A percentile compares a stretch with the other conserved stretches of the same genome.
Evolutionary conservation across 805 yeast species (phyloP).

Genomic region (Monosporozyma aquatica): DNA sequence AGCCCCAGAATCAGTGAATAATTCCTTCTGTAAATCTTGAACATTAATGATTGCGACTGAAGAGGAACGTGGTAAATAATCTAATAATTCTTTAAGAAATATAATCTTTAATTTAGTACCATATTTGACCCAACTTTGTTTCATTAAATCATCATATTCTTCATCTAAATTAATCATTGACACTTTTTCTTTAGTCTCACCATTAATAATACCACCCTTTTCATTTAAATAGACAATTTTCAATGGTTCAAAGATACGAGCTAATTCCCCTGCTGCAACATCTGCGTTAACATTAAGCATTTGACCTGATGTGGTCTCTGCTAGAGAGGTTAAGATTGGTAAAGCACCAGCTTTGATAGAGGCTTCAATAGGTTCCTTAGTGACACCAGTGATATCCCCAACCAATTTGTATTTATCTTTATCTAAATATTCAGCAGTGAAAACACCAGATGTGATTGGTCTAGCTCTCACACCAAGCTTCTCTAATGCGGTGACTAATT

Average conservation of each 20-base stretch:
- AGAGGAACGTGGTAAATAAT: conserved; percentile 90
- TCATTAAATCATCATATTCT: conserved; percentile 83
- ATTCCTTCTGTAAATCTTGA: conserved; percentile 88
- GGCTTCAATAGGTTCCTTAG: conserved; percentile 85
- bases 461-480: conserved; percentile 96
- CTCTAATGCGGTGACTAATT: conserved; percentile 91
- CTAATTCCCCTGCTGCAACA: conserved; percentile 97
- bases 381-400: conserved; percentile 79
- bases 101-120: conserved; percentile 96
- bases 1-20: conserved; percentile 98
- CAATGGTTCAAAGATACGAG: conserved; percentile 92
- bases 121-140: conserved; percentile 96
- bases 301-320: conserved; percentile 95
- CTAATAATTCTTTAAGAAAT: conserved; percentile 89
- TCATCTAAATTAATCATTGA: conserved; percentile 90
- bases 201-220: conserved; percentile 94
- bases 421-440: conserved; percentile 85
- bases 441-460: conserved; percentile 97
- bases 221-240: conserved; percentile 94
- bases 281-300: conserved; percentile 96
- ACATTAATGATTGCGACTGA: conserved; percentile 97
- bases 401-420: conserved; percentile 86
- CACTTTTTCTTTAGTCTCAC: conserved; percentile 82
- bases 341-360: conserved; percentile 92
- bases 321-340: conserved; percentile 92